Percentiles rank a stretch among this genome's conserved stretches.
phyloP scores from a whole-genome alignment of 2,329 filamentous ascomycete genomes.

The Pseudodiploospora longispora region DNA sequence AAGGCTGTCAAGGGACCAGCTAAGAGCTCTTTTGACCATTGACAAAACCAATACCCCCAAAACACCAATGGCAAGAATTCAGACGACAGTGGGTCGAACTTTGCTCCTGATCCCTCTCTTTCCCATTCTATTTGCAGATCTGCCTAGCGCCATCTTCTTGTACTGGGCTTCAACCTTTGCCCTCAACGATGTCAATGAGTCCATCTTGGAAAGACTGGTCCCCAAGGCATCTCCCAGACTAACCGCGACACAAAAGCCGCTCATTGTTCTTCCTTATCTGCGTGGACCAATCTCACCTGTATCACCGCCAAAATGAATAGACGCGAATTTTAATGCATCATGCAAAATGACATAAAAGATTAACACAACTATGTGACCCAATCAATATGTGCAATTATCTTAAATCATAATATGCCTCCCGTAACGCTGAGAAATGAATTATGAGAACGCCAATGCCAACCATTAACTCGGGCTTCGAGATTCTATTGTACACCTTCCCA shows the following conservation, averaged over 20 bases:
- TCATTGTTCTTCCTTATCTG: conserved; percentile 15
- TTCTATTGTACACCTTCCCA: too few species aligned
- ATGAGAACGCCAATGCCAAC: background rate
- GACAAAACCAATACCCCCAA: conserved; percentile 9
- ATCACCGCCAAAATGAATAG: conserved; percentile 9
- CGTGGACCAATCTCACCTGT: conserved; percentile 6
- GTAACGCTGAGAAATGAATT: background rate
- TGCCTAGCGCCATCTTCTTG: conserved; percentile 33
- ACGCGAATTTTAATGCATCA: conserved; percentile 1
- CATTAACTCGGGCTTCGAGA: too few species aligned
- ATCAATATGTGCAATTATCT: too few species aligned
- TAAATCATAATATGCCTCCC: too few species aligned
- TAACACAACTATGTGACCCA: too few species aligned
- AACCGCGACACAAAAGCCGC: conserved; percentile 6
- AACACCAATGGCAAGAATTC: conserved; percentile 14
- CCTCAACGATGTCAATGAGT: conserved; percentile 25
- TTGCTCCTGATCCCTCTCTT: conserved; percentile 26
- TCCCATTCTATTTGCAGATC: conserved; percentile 24
- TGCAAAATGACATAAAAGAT: too few species aligned
- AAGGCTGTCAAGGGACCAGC: conserved; percentile 19
- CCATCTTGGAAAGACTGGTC: conserved; percentile 18
- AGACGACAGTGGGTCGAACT: conserved; percentile 20
- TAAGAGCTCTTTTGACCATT: conserved; percentile 18
- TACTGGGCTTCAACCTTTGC: conserved; percentile 32
- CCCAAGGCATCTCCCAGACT: conserved; percentile 12